Evolutionary conservation across 2,329 filamentous ascomycete species (phyloP), one percentile per base, ranked within the genome.

Genomic region (Shiraia bambusicola): DNA sequence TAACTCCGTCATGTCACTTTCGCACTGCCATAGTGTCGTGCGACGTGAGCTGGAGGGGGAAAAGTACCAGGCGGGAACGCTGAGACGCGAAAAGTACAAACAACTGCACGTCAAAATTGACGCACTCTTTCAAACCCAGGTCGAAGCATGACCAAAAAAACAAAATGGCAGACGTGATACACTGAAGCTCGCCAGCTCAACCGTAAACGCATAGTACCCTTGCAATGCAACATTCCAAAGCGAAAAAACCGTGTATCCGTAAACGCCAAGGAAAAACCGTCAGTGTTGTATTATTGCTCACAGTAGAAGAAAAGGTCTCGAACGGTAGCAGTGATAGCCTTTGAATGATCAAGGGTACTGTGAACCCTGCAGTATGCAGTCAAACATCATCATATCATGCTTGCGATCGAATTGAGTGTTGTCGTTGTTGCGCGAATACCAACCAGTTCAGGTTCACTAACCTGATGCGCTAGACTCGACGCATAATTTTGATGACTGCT

Each of bases 361-460:
- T 26, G 11, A 24, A 27, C 25, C 19, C 19, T 8, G 19, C 19
- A 22, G 19, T 22, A 22, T 22, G 19, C 8, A 10, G 10, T 11
- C 12, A 6, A 11, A 27, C 27, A 12, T 51, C 27, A 12, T 51
- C 35, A 53, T 36, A 69, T 67, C 65, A 69, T 67, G 42, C 63
- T 63, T 12, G 65, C 64, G 17, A 69, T 59, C 10, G 60, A 65
- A 37, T 61, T 66, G 9, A 67, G 51, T 24, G 60, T 53, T 6
- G 60, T 52, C 2, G 60, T 52, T 3, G 59, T 55, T 6, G 59
- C 54, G 27, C 61, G 58, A 13, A 69, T 59, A 12, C 65, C 63
- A 5, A 67, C 61, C 11, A 67, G 47, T 33, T 69, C 65, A 6
- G 65, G 65, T 40, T 67, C 63, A 13, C 58, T 64, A 24, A 67